These are phyloP conservation scores for Gilbertella persicaria DNA, from an alignment of 371 early-diverging fungal species.

Conservation along the genomic window DNA sequence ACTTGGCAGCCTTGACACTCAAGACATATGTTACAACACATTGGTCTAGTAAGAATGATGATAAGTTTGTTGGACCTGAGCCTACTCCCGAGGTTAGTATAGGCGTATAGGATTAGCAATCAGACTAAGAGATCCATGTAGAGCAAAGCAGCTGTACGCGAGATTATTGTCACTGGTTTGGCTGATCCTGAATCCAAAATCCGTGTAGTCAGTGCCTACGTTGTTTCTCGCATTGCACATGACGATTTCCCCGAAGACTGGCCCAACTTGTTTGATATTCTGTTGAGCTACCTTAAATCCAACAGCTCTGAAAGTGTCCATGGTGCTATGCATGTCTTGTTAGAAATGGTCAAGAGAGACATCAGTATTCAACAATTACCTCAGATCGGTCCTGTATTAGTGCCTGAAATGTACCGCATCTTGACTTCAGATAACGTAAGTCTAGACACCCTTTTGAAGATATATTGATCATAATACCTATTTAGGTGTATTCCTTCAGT, in stretches of 20 bases:
- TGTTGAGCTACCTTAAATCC: conserved; percentile 70
- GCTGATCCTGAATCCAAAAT: conserved; percentile 61
- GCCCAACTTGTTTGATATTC: conserved; percentile 85
- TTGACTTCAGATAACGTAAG: conserved; percentile 57
- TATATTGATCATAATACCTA: not conserved
- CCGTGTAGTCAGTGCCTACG: conserved; percentile 75
- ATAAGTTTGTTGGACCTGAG: conserved; percentile 63
- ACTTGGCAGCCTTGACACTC: conserved; percentile 77
- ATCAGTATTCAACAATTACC: conserved; percentile 87
- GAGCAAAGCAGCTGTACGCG: conserved; percentile 55
- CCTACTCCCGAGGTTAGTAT: conserved; percentile 50
- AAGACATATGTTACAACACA: conserved; percentile 77
- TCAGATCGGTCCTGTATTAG: conserved; percentile 72
- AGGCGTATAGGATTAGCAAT: not conserved
- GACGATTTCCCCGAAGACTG: conserved; percentile 95
- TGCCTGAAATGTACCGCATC: conserved; percentile 83
- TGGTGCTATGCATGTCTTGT: conserved; percentile 86
- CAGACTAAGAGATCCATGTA: conserved; percentile 1
- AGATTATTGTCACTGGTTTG: conserved; percentile 56
- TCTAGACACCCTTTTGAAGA: not conserved
- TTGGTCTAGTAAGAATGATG: conserved; percentile 71
- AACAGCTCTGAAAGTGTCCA: conserved; percentile 75
- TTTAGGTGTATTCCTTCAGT: conserved; percentile 60
- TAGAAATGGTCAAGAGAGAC: conserved; percentile 84
- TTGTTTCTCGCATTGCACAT: conserved; percentile 86